Percentiles rank a stretch among this genome's conserved stretches.
Conservation (phyloP, 495 filamentous ascomycete genomes). For the Venustampulla echinocandica region DNA sequence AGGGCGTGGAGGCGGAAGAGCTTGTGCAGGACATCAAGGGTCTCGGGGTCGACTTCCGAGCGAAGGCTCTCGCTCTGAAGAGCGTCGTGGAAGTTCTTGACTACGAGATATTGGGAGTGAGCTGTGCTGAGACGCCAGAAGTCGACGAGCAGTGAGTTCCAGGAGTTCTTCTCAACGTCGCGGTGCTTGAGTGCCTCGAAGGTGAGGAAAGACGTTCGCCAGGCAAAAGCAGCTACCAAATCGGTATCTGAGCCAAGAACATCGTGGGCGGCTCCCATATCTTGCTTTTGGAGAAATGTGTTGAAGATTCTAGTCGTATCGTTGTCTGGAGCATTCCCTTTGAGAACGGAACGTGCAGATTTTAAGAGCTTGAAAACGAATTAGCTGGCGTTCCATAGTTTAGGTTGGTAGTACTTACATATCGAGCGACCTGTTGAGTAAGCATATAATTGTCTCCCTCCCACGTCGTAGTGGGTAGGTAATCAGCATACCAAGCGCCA, state of each 20-base stretch:
- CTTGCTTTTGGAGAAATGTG: constrained; percentile 48
- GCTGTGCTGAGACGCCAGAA: constrained; percentile 64
- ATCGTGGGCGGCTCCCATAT: constrained; percentile 61
- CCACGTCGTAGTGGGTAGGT: constrained; percentile 59
- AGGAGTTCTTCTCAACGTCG: constrained; percentile 57
- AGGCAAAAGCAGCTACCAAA: constrained; percentile 60
- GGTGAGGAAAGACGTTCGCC: constrained; percentile 58
- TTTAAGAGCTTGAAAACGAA: constrained; percentile 25
- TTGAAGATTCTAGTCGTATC: constrained; percentile 39
- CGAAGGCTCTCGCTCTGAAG: constrained; percentile 36
- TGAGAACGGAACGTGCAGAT: constrained; percentile 49
- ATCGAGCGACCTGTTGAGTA: constrained; percentile 68
- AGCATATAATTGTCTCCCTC: constrained; percentile 73
- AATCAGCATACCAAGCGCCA: constrained; percentile 57
- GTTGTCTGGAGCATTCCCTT: constrained; percentile 31
- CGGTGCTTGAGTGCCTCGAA: constrained; percentile 65
- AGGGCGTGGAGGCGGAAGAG: constrained; percentile 60
- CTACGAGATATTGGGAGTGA: constrained; percentile 59
- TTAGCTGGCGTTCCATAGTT: background rate
- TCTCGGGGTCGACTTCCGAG: constrained; percentile 43
- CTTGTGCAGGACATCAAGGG: constrained; percentile 44
- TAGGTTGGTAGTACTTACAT: constrained; percentile 23
- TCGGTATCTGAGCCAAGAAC: constrained; percentile 53
- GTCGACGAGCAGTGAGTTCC: constrained; percentile 64
- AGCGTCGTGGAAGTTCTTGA: constrained; percentile 65